These are phyloP conservation scores for Anethum foeniculum DNA, from an alignment of 140 eudicot species.

Conservation along the genomic window DNA sequence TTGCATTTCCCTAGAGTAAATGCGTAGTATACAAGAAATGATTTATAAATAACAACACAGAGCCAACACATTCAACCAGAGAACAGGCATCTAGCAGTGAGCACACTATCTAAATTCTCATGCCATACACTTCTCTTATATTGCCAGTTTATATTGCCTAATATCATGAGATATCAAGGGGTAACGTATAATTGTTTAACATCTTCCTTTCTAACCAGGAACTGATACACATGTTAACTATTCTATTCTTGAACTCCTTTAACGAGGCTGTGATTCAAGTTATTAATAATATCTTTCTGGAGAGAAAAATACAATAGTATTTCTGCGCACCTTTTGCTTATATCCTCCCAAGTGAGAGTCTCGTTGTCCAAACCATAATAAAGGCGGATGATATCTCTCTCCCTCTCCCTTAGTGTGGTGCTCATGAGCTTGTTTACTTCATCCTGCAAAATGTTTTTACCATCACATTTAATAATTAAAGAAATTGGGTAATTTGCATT, in stretches of 20 bases:
- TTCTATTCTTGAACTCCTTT: background rate
- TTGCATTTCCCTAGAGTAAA: background rate
- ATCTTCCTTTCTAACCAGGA: background rate
- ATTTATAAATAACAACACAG: background rate
- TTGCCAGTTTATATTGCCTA: background rate
- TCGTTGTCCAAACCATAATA: slow-evolving; percentile 87
- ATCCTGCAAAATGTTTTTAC: slow-evolving; percentile 43
- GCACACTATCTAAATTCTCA: background rate
- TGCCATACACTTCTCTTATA: background rate
- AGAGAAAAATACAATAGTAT: background rate
- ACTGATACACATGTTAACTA: background rate
- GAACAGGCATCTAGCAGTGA: background rate
- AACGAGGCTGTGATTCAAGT: background rate
- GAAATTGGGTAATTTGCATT: background rate
- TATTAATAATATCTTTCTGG: too few relatives aligned
- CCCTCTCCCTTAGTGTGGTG: slow-evolving; percentile 62
- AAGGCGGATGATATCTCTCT: slow-evolving; percentile 71
- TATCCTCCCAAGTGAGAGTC: slow-evolving; percentile 97
- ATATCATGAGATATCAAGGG: background rate
- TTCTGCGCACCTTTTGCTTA: slow-evolving; percentile 59
- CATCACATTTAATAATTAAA: background rate
- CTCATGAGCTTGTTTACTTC: slow-evolving; percentile 73
- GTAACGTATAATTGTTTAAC: background rate
- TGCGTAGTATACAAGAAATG: background rate
- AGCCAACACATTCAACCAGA: background rate